Evolutionary conservation across 176 grass and related monocot species (phyloP).

Genomic region (Otatea glauca): DNA sequence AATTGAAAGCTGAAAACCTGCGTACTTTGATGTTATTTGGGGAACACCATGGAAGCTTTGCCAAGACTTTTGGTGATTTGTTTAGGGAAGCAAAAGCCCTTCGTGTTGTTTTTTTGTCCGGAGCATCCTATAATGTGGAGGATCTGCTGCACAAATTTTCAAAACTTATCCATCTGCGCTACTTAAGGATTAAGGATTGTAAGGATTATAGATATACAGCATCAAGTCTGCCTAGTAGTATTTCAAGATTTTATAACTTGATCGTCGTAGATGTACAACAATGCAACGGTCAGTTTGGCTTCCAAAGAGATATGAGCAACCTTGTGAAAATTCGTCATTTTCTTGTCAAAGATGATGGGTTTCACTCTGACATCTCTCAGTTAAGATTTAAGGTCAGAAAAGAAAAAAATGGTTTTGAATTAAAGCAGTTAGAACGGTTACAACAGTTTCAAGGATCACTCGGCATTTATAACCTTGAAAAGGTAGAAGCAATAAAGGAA

Average conservation of each 20-base stretch:
- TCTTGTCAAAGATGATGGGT: not conserved
- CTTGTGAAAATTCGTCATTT: not conserved
- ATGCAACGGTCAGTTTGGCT: accelerated
- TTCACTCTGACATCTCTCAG: not conserved
- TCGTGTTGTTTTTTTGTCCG: not conserved
- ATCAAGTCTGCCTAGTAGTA: too few species aligned
- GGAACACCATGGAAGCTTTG: not conserved
- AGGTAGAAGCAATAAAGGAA: constrained; percentile 3
- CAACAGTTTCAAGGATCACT: not conserved
- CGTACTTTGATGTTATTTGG: constrained; percentile 29
- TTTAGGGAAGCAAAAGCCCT: not conserved
- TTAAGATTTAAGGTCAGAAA: constrained; percentile 7
- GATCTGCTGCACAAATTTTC: not conserved
- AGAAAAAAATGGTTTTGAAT: not conserved
- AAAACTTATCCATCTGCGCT: constrained; percentile 19
- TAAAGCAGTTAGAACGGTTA: not conserved
- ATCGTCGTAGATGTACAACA: not conserved
- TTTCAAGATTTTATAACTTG: constrained; percentile 28
- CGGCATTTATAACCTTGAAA: constrained; percentile 20
- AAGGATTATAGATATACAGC: too few species aligned
- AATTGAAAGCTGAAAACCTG: constrained; percentile 11
- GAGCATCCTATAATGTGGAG: not conserved
- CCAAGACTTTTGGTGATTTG: not conserved
- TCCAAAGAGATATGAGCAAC: constrained; percentile 19
- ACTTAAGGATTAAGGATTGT: not conserved